Conservation (phyloP, 495 filamentous ascomycete species). For the Terfezia boudieri region DNA sequence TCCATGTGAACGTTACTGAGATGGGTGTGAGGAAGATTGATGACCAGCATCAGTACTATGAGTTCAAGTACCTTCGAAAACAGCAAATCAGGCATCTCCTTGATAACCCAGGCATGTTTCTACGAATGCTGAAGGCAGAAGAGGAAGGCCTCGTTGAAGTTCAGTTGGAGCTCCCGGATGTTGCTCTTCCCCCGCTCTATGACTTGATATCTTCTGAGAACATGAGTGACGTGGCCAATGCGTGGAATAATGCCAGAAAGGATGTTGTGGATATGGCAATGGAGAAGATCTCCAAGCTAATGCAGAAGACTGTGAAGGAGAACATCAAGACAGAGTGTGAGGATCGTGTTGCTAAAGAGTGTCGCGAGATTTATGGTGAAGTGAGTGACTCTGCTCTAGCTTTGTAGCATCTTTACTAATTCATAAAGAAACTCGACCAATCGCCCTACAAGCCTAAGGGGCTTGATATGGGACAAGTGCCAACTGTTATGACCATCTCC, state of each 20-base stretch:
- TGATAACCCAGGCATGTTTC: conserved; percentile 59
- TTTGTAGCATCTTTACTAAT: neutral
- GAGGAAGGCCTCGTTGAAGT: conserved; percentile 80
- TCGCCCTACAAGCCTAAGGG: conserved; percentile 88
- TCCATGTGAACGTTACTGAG: conserved; percentile 76
- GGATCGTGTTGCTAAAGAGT: conserved; percentile 57
- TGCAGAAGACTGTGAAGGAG: conserved; percentile 80
- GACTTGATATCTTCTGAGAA: conserved; percentile 78
- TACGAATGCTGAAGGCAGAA: conserved; percentile 93
- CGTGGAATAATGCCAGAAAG: conserved; percentile 71
- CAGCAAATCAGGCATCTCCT: conserved; percentile 64
- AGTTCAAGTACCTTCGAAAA: conserved; percentile 88
- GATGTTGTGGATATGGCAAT: conserved; percentile 69
- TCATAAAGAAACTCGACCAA: conserved; percentile 51
- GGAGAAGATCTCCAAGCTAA: conserved; percentile 54
- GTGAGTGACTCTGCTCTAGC: conserved; percentile 2
- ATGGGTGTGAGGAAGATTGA: conserved; percentile 89
- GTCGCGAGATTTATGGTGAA: conserved; percentile 49
- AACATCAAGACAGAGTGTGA: conserved; percentile 79
- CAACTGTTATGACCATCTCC: conserved; percentile 65
- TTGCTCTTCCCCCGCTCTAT: conserved; percentile 46
- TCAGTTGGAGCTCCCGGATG: conserved; percentile 48
- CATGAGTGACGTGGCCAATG: conserved; percentile 81
- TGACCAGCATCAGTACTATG: conserved; percentile 86
- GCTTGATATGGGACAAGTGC: conserved; percentile 70